Conservation (phyloP, 352 stramenopile genomes). For the Phytopythium vexans region DNA sequence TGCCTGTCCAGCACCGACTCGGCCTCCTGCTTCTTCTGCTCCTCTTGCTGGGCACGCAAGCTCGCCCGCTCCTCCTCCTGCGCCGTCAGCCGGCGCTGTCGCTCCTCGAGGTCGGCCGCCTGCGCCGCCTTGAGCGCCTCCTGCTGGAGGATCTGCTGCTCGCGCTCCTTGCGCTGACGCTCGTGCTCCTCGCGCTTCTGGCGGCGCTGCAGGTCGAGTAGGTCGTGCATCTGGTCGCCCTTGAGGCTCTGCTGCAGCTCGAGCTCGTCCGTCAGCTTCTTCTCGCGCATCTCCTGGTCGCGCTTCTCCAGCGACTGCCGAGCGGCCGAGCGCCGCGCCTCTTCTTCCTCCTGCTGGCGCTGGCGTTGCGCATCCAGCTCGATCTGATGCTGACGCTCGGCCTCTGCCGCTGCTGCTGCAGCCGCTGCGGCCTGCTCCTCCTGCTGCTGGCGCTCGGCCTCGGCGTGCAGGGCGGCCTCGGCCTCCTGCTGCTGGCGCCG, state of each 20-base stretch:
- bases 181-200: constrained; percentile 74
- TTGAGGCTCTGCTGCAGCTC: constrained; percentile 20
- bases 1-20: constrained; percentile 55
- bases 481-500: constrained; percentile 5
- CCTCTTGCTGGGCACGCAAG: background rate
- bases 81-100: background rate
- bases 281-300: constrained; percentile 19
- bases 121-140: constrained; percentile 10
- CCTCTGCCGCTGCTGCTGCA: constrained; percentile 12
- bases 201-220: constrained; percentile 62
- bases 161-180: constrained; percentile 41
- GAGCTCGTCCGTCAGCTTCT: constrained; percentile 28
- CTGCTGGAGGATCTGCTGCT: constrained; percentile 30
- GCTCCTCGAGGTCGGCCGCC: constrained; percentile 3
- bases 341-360: constrained; percentile 6
- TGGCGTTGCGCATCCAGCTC: constrained; percentile 10
- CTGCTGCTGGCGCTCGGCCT: constrained; percentile 11
- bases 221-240: constrained; percentile 27
- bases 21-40: constrained; percentile 17
- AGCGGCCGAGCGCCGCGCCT: constrained; percentile 10
- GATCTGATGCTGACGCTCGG: background rate
- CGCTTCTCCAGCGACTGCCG: constrained; percentile 21
- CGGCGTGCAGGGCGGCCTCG: constrained; percentile 8
- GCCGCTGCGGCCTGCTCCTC: constrained; percentile 7
- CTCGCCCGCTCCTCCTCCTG: background rate